phyloP scores from a whole-genome alignment of 352 stramenopile species.

The Phytophthora uliginosa region DNA sequence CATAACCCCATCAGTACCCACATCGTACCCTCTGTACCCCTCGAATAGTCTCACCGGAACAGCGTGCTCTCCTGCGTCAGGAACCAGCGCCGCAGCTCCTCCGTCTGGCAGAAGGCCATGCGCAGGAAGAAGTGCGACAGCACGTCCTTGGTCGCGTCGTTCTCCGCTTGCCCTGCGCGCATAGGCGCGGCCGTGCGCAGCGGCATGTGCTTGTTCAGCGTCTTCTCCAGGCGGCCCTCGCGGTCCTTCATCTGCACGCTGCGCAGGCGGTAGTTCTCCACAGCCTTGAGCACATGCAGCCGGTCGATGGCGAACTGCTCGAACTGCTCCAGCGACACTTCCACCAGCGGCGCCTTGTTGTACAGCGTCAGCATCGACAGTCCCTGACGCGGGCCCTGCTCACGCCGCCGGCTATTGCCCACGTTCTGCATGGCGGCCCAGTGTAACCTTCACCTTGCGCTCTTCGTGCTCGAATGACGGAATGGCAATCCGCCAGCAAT shows the following conservation, averaged over 20 bases:
- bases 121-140: conserved; percentile 99
- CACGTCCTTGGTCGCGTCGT: conserved; percentile 89
- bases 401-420: conserved; percentile 68
- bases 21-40: background rate
- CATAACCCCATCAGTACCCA: conserved; percentile 11
- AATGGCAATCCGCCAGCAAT: conserved; percentile 17
- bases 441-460: background rate
- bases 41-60: conserved; percentile 78
- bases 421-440: conserved; percentile 82
- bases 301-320: conserved; percentile 98
- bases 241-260: conserved; percentile 78
- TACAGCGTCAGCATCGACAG: conserved; percentile 95
- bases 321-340: conserved; percentile 99
- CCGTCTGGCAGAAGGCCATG: conserved; percentile 98
- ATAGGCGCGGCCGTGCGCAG: conserved; percentile 52
- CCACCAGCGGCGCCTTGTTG: conserved; percentile 92
- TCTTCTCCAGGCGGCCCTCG: conserved; percentile 85
- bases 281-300: conserved; percentile 92
- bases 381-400: conserved; percentile 55
- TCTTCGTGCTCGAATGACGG: background rate
- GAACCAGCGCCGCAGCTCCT: conserved; percentile 99
- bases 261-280: conserved; percentile 89
- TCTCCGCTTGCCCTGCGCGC: conserved; percentile 64
- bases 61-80: conserved; percentile 96
- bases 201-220: conserved; percentile 88